These are phyloP conservation scores for Kalmanozyma brasiliensis DNA, from an alignment of 1,284 basidiomycete genomes.

Conservation along the genomic window DNA sequence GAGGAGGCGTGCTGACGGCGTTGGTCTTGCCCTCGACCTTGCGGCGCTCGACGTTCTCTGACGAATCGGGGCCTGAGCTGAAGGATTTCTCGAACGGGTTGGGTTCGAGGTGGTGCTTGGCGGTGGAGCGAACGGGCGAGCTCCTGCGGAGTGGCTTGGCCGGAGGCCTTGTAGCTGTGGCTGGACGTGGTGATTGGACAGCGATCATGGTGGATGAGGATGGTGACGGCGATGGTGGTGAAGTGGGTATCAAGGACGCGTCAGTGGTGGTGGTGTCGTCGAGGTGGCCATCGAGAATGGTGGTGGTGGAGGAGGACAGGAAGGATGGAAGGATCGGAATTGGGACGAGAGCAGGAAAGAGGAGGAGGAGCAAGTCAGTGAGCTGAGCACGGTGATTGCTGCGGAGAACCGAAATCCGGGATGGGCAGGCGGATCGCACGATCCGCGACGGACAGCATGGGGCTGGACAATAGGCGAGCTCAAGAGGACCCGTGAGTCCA, in stretches of 20 bases:
- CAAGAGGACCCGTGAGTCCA: background rate
- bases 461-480: background rate
- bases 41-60: constrained; percentile 51
- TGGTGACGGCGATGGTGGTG: constrained; percentile 3
- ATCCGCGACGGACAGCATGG: constrained; percentile 9
- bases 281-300: constrained; percentile 1
- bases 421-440: constrained; percentile 22
- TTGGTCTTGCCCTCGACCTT: constrained; percentile 31
- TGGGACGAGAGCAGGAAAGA: background rate
- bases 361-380: constrained; percentile 1
- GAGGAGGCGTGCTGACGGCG: constrained; percentile 45
- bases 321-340: background rate
- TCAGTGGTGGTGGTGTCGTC: background rate
- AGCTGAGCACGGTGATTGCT: background rate
- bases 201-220: constrained; percentile 18
- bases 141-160: constrained; percentile 32
- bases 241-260: background rate
- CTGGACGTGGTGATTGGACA: constrained; percentile 34
- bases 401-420: background rate
- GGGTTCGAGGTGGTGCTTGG: constrained; percentile 76
- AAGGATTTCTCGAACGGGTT: constrained; percentile 98
- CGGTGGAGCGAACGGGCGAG: constrained; percentile 34
- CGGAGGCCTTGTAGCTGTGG: constrained; percentile 44
- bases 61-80: constrained; percentile 71
- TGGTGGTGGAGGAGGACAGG: background rate